Percentiles rank a stretch among this genome's conserved stretches.
Evolutionary conservation across 2,329 filamentous ascomycete species (phyloP).

Genomic region (Aspergillus aculeatinus): DNA sequence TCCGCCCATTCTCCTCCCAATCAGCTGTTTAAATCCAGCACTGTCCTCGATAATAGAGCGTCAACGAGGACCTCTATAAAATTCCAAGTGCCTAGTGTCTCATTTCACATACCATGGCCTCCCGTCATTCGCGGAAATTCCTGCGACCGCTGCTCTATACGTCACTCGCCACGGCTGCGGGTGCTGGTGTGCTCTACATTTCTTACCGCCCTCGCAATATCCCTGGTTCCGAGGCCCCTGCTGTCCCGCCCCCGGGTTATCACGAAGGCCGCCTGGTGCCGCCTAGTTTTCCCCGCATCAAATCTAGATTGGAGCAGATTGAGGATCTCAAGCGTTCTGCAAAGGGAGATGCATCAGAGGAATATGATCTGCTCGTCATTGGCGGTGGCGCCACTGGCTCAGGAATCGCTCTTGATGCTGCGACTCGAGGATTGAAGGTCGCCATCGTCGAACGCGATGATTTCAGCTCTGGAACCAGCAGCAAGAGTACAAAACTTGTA

Average conservation of each 20-base stretch:
- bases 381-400: conserved; percentile 77
- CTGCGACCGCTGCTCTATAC: conserved; percentile 61
- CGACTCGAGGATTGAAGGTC: conserved; percentile 74
- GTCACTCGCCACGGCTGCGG: conserved; percentile 54
- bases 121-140: conserved; percentile 48
- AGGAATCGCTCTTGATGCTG: conserved; percentile 78
- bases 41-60: neutral
- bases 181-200: conserved; percentile 59
- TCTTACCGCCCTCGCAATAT: conserved; percentile 64
- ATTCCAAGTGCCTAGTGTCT: neutral
- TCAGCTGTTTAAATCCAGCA: neutral
- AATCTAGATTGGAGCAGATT: conserved; percentile 52
- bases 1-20: neutral
- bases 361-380: conserved; percentile 76
- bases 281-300: conserved; percentile 53
- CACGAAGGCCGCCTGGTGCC: conserved; percentile 58
- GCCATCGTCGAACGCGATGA: conserved; percentile 80
- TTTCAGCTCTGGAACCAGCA: conserved; percentile 78
- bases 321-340: conserved; percentile 50
- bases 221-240: conserved; percentile 61
- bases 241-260: conserved; percentile 63
- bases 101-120: conserved; percentile 32
- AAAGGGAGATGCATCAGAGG: conserved; percentile 27
- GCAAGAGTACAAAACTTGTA: conserved; percentile 84
- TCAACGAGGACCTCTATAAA: neutral